Percentiles rank a stretch among this genome's conserved stretches.
These are phyloP conservation scores for Cordyceps fumosorosea DNA, from an alignment of 2,329 filamentous ascomycete species.

Conservation along the genomic window DNA sequence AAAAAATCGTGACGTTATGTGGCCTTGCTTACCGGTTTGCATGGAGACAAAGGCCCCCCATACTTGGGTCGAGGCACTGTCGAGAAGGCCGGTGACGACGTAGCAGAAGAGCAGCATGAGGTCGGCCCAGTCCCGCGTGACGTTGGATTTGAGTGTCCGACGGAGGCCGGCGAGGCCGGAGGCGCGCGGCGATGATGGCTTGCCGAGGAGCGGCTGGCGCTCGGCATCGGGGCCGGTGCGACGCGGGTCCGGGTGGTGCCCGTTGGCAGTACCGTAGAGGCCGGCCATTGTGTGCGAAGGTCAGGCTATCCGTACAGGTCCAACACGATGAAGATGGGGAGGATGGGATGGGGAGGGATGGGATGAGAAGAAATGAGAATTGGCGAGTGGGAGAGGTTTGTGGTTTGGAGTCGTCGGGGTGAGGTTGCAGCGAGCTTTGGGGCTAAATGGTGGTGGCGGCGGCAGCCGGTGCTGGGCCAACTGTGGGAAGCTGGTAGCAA, in stretches of 20 bases:
- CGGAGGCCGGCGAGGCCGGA: constrained; percentile 23
- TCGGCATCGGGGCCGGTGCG: constrained; percentile 20
- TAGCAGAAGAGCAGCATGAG: constrained; percentile 65
- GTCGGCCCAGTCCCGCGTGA: constrained; percentile 59
- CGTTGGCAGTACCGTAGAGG: constrained; percentile 17
- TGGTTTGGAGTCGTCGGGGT: not conserved
- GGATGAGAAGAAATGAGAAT: not conserved
- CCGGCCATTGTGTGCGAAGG: constrained; percentile 13
- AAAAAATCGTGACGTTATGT: not conserved
- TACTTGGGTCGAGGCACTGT: constrained; percentile 68
- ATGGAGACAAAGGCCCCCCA: constrained; percentile 80
- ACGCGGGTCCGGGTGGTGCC: not conserved
- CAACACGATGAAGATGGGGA: not conserved
- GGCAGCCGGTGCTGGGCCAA: not conserved
- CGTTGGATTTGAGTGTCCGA: constrained; percentile 34
- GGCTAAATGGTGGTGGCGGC: not conserved
- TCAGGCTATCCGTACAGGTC: too few relatives aligned
- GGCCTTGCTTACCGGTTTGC: constrained; percentile 60
- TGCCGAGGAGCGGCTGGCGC: constrained; percentile 29
- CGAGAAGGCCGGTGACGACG: constrained; percentile 68
- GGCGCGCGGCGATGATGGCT: constrained; percentile 1
- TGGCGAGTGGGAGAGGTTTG: not conserved
- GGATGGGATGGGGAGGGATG: not conserved
- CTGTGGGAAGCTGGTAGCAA: not conserved
- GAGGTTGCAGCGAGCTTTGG: not conserved